Evolutionary conservation across 2,329 filamentous ascomycete genomes (phyloP).

Genomic region (Cryphonectria radicalis): DNA sequence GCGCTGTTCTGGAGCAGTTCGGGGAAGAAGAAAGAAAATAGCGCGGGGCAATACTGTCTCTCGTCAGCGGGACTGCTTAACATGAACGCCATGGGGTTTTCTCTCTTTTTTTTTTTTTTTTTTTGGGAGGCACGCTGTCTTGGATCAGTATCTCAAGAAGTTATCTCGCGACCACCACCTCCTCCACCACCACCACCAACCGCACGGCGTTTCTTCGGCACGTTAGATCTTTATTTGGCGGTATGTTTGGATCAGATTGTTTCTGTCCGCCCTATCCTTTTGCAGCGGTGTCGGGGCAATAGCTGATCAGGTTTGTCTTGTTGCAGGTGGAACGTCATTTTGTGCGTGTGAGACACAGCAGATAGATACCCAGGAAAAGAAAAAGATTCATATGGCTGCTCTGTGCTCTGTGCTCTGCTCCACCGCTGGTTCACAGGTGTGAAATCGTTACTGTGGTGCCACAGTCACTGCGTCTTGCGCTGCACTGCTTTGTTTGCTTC

Average conservation of each 20-base stretch:
- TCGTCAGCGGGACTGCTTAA: not conserved
- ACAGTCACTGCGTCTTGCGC: not conserved
- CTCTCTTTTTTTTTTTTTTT: not conserved
- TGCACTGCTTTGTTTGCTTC: not conserved
- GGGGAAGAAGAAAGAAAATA: not conserved
- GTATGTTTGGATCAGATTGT: conserved; percentile 5
- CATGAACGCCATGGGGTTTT: not conserved
- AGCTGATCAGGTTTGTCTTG: conserved; percentile 18
- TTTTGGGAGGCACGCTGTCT: conserved; percentile 5
- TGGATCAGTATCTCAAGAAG: not conserved
- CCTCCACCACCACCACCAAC: not conserved
- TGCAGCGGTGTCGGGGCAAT: conserved; percentile 9
- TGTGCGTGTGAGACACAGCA: conserved; percentile 12
- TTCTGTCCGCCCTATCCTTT: conserved; percentile 4
- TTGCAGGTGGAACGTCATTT: conserved; percentile 10
- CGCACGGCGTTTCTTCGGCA: conserved; percentile 17
- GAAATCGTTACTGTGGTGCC: not conserved
- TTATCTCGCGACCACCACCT: not conserved
- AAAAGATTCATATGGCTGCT: conserved; percentile 5
- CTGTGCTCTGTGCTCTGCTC: not conserved
- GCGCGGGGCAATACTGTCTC: not conserved
- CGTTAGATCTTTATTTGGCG: conserved; percentile 5
- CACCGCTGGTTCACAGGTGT: not conserved
- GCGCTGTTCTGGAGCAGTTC: not conserved
- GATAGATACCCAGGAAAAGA: conserved; percentile 23